Conservation (phyloP, 306 rosid genomes). For the Sesbania bispinosa region DNA sequence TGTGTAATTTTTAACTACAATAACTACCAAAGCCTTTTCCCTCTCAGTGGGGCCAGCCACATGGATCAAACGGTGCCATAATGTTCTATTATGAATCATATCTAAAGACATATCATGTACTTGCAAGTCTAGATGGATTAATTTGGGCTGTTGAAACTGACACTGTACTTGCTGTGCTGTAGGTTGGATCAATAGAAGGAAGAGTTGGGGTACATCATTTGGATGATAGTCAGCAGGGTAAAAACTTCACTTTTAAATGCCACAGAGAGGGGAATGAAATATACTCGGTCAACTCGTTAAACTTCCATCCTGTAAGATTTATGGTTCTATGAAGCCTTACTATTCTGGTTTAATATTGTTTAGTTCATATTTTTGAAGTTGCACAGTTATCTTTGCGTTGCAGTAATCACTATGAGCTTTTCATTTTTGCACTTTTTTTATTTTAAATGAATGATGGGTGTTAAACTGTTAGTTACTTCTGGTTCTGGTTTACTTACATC, state of each 20-base stretch:
- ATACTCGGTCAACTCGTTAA: conserved; percentile 88
- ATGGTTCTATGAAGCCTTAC: conserved; percentile 5
- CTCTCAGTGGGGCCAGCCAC: neutral
- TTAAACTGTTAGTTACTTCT: neutral
- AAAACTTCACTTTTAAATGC: conserved; percentile 95
- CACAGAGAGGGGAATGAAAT: conserved; percentile 85
- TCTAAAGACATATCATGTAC: neutral
- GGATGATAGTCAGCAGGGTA: conserved; percentile 69
- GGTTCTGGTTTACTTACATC: neutral
- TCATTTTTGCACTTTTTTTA: neutral
- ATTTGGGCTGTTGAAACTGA: conserved; percentile 29
- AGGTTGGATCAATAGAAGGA: conserved; percentile 97
- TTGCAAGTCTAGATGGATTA: too few relatives aligned
- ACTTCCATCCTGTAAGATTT: conserved; percentile 90
- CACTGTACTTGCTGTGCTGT: conserved; percentile 18
- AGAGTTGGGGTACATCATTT: conserved; percentile 97
- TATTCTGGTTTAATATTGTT: conserved; percentile 4
- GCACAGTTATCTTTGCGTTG: conserved; percentile 1
- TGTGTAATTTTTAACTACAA: neutral
- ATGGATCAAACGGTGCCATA: neutral
- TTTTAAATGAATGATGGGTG: neutral
- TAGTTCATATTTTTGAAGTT: neutral
- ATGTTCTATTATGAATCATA: neutral
- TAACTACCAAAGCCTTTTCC: neutral
- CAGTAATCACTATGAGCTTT: neutral